Evolutionary conservation across 2,329 filamentous ascomycete genomes (phyloP), one percentile per base, ranked within the genome.

Genomic region (Cladorrhinum sp.): DNA sequence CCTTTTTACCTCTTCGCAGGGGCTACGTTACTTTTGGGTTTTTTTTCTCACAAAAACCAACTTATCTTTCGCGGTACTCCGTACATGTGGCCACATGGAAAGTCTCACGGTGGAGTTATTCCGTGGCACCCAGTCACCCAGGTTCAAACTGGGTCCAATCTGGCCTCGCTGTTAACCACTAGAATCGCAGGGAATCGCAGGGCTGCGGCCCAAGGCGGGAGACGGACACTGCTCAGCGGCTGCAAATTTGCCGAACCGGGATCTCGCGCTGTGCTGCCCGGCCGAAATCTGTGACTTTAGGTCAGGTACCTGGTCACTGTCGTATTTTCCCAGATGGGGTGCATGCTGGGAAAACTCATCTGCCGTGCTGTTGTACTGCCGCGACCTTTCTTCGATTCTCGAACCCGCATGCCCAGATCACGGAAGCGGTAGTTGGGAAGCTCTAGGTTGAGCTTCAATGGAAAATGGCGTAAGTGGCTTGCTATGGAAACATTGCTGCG

Each of bases 51-150:
- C 32, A 36, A 9, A 3, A 13, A 13, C 55, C 56, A 24, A 57
- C 29, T 23, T 41, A 13, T 45, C 22, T 41, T 61, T 62, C 57
- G 52, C 66, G 64, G 32, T 36, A 16, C 32, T 36, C 32, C 32
- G 59, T 66, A 66, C 65, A 69, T 69, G 63, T 69, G 66, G 67
- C 67, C 67, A 67, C 61, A 68, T 61, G 56, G 59, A 32, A 41
- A 54, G 48, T 56, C 52, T 36, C 12, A 56, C 45, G 63, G 63
- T 64, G 62, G 65, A 62, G 64, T 59, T 57, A 56, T 55, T 58
- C 36, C 60, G 53, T 50, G 54, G 38, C 45, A 58, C 52, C 60
- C 59, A 61, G 49, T 36, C 36, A 25, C 62, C 59, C 49, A 52
- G 55, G 54, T 60, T 59, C 54, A 65, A 54, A 63, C 60, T 59